phyloP scores from a whole-genome alignment of 305 asterid species.

The Striga hermonthica region DNA sequence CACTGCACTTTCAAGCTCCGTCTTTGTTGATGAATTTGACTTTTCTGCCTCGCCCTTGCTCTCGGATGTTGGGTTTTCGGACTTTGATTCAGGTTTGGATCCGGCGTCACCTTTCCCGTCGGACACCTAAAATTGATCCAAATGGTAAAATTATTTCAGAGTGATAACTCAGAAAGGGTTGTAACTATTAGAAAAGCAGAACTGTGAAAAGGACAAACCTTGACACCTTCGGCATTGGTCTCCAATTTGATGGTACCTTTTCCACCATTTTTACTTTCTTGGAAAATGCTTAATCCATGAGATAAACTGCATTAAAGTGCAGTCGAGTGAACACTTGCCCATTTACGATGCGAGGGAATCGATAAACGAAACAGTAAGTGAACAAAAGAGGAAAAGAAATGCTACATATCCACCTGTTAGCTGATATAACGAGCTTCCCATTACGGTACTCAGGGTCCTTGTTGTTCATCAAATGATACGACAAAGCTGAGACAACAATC shows the following conservation, averaged over 20 bases:
- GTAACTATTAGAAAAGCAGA: constrained; percentile 13
- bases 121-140: constrained; percentile 38
- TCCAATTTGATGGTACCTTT: constrained; percentile 72
- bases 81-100: constrained; percentile 51
- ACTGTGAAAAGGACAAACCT: constrained; percentile 46
- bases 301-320: constrained; percentile 61
- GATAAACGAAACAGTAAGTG: background rate
- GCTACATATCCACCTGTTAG: constrained; percentile 54
- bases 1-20: constrained; percentile 50
- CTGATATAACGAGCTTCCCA: constrained; percentile 88
- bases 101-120: constrained; percentile 42
- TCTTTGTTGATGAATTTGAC: constrained; percentile 43
- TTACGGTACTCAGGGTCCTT: constrained; percentile 85
- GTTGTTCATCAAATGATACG: constrained; percentile 67
- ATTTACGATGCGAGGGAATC: background rate
- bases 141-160: constrained; percentile 22
- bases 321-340: constrained; percentile 8
- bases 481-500: constrained; percentile 83
- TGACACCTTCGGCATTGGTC: constrained; percentile 62
- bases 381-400: background rate
- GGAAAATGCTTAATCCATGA: constrained; percentile 83
- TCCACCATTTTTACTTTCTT: constrained; percentile 62
- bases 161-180: constrained; percentile 12
- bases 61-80: constrained; percentile 44
- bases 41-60: constrained; percentile 65